phyloP scores from a whole-genome alignment of 176 grass and related monocot genomes.

The Oryza longistaminata region DNA sequence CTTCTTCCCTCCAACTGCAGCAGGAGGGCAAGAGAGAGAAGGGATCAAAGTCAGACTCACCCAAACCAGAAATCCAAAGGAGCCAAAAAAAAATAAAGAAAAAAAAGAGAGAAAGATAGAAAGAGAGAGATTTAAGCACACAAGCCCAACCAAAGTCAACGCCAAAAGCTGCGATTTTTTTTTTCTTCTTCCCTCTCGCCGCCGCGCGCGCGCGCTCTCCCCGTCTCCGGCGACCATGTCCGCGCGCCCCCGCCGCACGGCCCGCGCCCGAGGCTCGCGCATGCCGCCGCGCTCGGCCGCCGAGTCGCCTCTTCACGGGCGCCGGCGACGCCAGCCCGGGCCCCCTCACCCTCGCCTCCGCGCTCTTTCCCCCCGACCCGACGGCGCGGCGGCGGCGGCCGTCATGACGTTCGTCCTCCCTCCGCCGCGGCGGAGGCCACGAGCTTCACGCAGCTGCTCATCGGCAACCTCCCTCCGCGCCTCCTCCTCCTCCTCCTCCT shows the following conservation, averaged over 20 bases:
- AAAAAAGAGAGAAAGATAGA: too few species aligned
- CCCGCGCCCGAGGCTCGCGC: slow-evolving; percentile 65
- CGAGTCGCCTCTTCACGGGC: slow-evolving; percentile 63
- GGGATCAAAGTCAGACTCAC: slow-evolving; percentile 40
- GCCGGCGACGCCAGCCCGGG: slow-evolving; percentile 74
- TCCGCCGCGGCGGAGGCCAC: slow-evolving; percentile 1
- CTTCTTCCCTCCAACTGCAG: neutral
- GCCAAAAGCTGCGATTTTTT: neutral
- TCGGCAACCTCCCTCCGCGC: slow-evolving; percentile 51
- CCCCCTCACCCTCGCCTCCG: slow-evolving; percentile 85
- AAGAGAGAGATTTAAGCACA: neutral
- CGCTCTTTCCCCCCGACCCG: slow-evolving; percentile 66
- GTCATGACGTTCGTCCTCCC: slow-evolving; percentile 20
- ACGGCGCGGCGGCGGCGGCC: slow-evolving; percentile 7
- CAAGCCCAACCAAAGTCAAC: slow-evolving; percentile 38
- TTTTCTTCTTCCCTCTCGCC: too few species aligned
- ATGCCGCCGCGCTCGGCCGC: slow-evolving; percentile 63
- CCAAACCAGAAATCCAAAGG: neutral
- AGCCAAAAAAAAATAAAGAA: neutral
- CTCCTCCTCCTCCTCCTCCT: neutral
- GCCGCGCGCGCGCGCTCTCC: neutral
- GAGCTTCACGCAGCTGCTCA: slow-evolving; percentile 81
- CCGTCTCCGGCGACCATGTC: slow-evolving; percentile 40
- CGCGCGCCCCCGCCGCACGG: slow-evolving; percentile 62
- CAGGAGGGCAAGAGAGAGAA: neutral